These are phyloP conservation scores for Colletotrichum musae DNA, from an alignment of 2,329 filamentous ascomycete species.

Conservation along the genomic window DNA sequence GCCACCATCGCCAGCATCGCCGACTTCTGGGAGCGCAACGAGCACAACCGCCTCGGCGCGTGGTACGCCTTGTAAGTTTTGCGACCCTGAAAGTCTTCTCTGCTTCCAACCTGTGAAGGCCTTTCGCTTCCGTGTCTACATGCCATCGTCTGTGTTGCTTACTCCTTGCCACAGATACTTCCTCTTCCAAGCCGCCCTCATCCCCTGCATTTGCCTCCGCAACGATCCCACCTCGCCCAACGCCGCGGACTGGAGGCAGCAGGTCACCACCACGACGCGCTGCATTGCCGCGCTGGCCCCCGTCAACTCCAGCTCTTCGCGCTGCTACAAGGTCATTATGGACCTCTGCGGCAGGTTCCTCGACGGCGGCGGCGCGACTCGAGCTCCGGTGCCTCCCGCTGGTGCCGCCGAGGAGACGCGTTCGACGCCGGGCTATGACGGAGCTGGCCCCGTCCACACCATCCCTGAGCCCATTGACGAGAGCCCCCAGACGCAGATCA, in stretches of 20 bases:
- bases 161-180: conserved; percentile 55
- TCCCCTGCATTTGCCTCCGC: conserved; percentile 62
- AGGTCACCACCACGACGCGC: conserved; percentile 55
- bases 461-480: conserved; percentile 50
- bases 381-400: not conserved
- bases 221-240: conserved; percentile 55
- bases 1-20: conserved; percentile 56
- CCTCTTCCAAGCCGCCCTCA: conserved; percentile 64
- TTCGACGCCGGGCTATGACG: not conserved
- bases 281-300: conserved; percentile 54
- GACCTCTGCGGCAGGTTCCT: conserved; percentile 57
- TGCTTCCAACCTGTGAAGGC: no score
- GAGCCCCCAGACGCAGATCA: conserved; percentile 59
- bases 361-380: conserved; percentile 35
- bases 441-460: not conserved
- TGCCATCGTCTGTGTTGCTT: no score
- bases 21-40: conserved; percentile 53
- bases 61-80: conserved; percentile 57
- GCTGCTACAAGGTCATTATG: conserved; percentile 58
- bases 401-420: conserved; percentile 9
- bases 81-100: not conserved
- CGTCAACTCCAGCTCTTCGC: conserved; percentile 56
- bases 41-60: conserved; percentile 56
- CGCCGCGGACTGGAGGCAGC: conserved; percentile 56
- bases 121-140: not conserved